phyloP scores from a whole-genome alignment of 805 yeast genomes.

The Jamesozyma gamospora region DNA sequence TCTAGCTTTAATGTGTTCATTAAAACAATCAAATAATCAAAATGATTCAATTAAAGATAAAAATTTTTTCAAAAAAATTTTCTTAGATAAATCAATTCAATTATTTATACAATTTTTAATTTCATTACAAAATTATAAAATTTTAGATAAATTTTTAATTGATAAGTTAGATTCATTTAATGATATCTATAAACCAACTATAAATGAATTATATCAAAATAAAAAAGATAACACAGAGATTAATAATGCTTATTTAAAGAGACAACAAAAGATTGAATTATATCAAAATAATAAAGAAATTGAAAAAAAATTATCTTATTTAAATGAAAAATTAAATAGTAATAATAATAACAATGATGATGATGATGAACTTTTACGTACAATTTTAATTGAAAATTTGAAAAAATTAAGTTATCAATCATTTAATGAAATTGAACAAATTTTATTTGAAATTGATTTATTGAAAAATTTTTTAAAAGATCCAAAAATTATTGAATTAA shows the following conservation, averaged over 20 bases:
- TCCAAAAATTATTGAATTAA: slow-evolving; percentile 9
- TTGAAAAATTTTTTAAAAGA: slow-evolving; percentile 34
- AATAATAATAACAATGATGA: slow-evolving; percentile 38
- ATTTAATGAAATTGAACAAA: slow-evolving; percentile 46
- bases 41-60: slow-evolving; percentile 7
- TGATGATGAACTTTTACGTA: slow-evolving; percentile 59
- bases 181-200: slow-evolving; percentile 33
- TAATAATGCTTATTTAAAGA: slow-evolving; percentile 31
- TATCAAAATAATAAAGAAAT: slow-evolving; percentile 52
- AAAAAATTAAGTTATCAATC: slow-evolving; percentile 42
- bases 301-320: slow-evolving; percentile 32
- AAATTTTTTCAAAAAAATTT: slow-evolving; percentile 26
- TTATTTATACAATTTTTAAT: slow-evolving; percentile 38
- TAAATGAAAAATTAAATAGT: no score
- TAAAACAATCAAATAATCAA: slow-evolving; percentile 19
- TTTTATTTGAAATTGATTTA: slow-evolving; percentile 57
- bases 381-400: slow-evolving; percentile 46
- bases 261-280: slow-evolving; percentile 66
- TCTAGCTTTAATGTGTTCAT: slow-evolving; percentile 34
- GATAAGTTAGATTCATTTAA: slow-evolving; percentile 34
- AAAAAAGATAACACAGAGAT: not conserved
- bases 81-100: slow-evolving; percentile 35
- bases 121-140: slow-evolving; percentile 36
- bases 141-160: slow-evolving; percentile 33
- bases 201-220: slow-evolving; percentile 19